These are phyloP conservation scores for Pseudopediastrum boryanum DNA, from an alignment of 139 green algal species.

Conservation along the genomic window DNA sequence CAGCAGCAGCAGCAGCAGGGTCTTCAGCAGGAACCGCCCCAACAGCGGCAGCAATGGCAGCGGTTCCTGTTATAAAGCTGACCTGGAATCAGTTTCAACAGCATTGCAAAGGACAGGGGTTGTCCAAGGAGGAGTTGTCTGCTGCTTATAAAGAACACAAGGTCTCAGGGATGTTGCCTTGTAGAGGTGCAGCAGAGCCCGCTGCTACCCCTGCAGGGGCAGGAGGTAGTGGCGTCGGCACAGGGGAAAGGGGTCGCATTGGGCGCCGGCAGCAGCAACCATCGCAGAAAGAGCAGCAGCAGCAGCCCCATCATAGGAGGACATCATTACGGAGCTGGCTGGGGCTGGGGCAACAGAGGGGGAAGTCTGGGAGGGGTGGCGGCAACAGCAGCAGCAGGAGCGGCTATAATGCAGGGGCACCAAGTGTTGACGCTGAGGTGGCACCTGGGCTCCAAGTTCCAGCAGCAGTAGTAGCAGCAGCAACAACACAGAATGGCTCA, in stretches of 20 bases:
- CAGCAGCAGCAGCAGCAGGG: conserved; percentile 3
- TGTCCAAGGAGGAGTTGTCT: too few species aligned
- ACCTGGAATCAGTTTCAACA: background rate
- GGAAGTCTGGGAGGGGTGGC: background rate
- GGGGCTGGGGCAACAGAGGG: background rate
- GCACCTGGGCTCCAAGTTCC: background rate
- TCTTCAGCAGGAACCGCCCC: background rate
- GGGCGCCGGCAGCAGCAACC: background rate
- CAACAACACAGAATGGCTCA: background rate
- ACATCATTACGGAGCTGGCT: background rate
- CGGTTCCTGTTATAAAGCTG: too few species aligned
- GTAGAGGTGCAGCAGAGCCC: too few species aligned
- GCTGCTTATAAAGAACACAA: too few species aligned
- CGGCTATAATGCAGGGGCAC: background rate
- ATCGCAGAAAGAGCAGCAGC: conserved; percentile 4
- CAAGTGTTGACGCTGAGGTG: background rate
- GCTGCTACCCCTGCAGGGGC: too few species aligned
- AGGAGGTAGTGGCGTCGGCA: too few species aligned
- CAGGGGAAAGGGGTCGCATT: too few species aligned
- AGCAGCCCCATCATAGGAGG: background rate
- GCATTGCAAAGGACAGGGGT: too few species aligned
- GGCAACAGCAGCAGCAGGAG: background rate
- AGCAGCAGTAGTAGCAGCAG: background rate
- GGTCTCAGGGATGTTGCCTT: too few species aligned
- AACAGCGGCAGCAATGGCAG: conserved; percentile 2